Percentiles rank a stretch among this genome's conserved stretches.
Conservation (phyloP, 352 stramenopile genomes). For the Phytopythium ostracodes region DNA sequence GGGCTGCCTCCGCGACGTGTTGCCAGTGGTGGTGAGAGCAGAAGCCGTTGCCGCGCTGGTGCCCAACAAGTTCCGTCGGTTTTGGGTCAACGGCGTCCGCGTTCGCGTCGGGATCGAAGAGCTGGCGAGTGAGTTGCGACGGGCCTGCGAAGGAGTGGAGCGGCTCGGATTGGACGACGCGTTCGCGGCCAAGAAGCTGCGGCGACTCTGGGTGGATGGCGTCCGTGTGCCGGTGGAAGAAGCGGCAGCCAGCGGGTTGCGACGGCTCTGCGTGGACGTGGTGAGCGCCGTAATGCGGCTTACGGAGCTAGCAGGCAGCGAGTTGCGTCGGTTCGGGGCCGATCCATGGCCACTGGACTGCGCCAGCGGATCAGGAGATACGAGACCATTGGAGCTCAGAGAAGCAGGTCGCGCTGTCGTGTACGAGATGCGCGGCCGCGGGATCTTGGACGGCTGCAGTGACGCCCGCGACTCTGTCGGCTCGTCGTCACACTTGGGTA, state of each 20-base stretch:
- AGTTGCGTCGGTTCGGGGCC: neutral
- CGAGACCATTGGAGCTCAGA: neutral
- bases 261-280: neutral
- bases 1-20: neutral
- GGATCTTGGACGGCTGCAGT: slow-evolving; percentile 1
- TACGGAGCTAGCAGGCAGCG: neutral
- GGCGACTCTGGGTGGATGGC: neutral
- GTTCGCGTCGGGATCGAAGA: neutral
- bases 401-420: neutral
- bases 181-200: neutral
- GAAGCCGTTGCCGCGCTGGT: neutral
- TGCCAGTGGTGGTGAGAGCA: neutral
- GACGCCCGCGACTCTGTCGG: neutral
- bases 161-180: neutral
- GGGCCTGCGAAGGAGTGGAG: neutral
- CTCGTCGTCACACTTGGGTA: neutral
- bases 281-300: neutral
- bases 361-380: neutral
- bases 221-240: neutral
- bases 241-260: neutral
- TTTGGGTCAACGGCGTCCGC: neutral
- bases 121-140: neutral
- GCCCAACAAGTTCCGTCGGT: neutral
- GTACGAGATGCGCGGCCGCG: neutral
- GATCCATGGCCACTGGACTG: neutral